These are phyloP conservation scores for Racocetra persica DNA, from an alignment of 371 early-diverging fungal species.

Conservation along the genomic window DNA sequence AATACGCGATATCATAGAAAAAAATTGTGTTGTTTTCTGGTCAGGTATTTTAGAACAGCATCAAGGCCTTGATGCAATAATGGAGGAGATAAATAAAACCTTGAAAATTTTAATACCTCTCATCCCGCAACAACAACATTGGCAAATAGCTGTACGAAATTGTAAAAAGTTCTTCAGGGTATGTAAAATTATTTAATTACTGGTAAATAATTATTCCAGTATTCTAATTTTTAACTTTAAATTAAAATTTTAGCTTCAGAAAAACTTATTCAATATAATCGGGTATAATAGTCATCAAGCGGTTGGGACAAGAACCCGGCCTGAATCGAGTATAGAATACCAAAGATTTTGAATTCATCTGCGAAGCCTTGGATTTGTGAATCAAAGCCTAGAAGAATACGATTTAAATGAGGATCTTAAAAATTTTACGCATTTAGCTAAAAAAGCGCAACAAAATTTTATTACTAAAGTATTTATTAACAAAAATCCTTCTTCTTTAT, in stretches of 20 bases:
- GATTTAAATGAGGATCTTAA: background rate
- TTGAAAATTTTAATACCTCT: too few species aligned
- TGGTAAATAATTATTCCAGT: background rate
- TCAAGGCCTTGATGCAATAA: too few species aligned
- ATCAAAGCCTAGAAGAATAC: slow-evolving; percentile 16
- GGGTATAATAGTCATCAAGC: slow-evolving; percentile 14
- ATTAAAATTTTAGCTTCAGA: too few species aligned
- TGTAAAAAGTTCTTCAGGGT: too few species aligned
- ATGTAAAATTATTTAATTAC: too few species aligned
- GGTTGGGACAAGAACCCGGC: background rate
- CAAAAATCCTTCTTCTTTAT: slow-evolving; percentile 21
- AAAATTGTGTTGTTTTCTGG: too few species aligned
- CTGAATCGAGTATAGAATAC: slow-evolving; percentile 15
- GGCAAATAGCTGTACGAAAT: too few species aligned
- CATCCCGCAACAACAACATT: too few species aligned
- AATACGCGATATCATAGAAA: too few species aligned
- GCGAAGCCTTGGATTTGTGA: slow-evolving; percentile 11
- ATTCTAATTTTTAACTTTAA: too few species aligned
- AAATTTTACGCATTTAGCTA: slow-evolving; percentile 16
- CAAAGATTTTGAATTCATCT: slow-evolving; percentile 25
- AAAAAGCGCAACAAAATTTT: slow-evolving; percentile 26
- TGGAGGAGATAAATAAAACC: too few species aligned
- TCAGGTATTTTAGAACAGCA: too few species aligned
- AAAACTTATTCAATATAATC: slow-evolving; percentile 27
- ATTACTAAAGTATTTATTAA: slow-evolving; percentile 37